phyloP scores from a whole-genome alignment of 148 eudicot species.

The Simmondsia chinensis region DNA sequence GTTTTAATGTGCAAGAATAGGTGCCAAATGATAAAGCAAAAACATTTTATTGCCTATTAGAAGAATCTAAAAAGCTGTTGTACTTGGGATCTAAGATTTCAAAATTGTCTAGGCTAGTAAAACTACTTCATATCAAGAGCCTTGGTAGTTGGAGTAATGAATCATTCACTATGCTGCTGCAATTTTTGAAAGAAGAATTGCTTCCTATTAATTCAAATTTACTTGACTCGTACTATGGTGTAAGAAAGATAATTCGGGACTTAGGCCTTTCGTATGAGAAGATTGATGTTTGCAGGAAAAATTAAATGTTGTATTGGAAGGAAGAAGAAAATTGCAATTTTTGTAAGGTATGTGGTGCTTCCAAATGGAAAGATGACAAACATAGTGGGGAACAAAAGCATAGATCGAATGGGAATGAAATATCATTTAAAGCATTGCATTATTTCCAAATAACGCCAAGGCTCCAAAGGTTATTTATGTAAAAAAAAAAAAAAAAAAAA shows the following conservation, averaged over 20 bases:
- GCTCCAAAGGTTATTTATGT: no score
- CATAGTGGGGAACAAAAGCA: not conserved
- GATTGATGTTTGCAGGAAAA: slow-evolving; percentile 1
- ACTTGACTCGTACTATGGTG: not conserved
- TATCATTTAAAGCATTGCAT: not conserved
- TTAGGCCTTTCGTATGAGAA: not conserved
- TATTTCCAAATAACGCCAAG: slow-evolving; percentile 3
- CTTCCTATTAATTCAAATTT: not conserved
- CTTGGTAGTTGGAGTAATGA: not conserved
- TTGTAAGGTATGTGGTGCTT: not conserved
- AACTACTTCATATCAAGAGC: not conserved
- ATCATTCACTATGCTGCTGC: not conserved
- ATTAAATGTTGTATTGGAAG: slow-evolving; percentile 1
- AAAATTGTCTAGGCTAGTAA: not conserved
- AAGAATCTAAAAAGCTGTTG: no score
- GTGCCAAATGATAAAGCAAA: no score
- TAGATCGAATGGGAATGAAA: not conserved
- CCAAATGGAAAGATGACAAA: not conserved
- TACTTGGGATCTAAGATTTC: not conserved
- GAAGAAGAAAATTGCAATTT: not conserved
- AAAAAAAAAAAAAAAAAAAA: no score
- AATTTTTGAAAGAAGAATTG: not conserved
- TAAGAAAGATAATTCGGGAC: not conserved
- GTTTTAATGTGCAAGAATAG: no score
- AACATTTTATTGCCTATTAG: no score